Conservation (phyloP, 768 basidiomycete species). For the Lentinula boryana region DNA sequence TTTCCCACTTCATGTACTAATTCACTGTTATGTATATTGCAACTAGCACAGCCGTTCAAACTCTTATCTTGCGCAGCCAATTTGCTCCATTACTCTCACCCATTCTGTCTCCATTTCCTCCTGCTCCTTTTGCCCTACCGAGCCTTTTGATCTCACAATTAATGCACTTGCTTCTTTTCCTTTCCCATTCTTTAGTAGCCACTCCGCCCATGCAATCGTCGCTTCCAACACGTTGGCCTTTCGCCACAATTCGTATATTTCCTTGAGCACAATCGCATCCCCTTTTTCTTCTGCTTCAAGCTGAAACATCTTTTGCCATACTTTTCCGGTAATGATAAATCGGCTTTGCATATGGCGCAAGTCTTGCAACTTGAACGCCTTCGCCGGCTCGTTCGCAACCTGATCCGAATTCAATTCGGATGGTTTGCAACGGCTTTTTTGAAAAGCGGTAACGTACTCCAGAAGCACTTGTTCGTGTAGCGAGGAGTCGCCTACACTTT, state of each 20-base stretch:
- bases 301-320: slow-evolving; percentile 39
- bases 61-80: not conserved
- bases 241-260: slow-evolving; percentile 40
- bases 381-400: slow-evolving; percentile 12
- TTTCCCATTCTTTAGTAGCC: slow-evolving; percentile 22
- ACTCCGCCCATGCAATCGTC: slow-evolving; percentile 37
- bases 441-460: slow-evolving; percentile 32
- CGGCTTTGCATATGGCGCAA: slow-evolving; percentile 34
- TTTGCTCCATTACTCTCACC: slow-evolving; percentile 10
- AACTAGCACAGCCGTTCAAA: not conserved
- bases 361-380: slow-evolving; percentile 15
- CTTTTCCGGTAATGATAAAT: slow-evolving; percentile 35
- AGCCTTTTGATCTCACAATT: slow-evolving; percentile 25
- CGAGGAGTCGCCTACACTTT: slow-evolving; percentile 38
- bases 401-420: slow-evolving; percentile 26
- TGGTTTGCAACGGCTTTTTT: slow-evolving; percentile 15
- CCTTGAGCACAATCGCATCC: slow-evolving; percentile 22
- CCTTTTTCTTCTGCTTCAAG: slow-evolving; percentile 17
- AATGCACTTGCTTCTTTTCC: slow-evolving; percentile 34
- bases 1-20: not conserved
- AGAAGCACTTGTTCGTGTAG: slow-evolving; percentile 42
- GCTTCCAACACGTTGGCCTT: slow-evolving; percentile 29
- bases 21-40: no score
- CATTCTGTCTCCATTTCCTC: slow-evolving; percentile 29
- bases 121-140: slow-evolving; percentile 20